phyloP scores from a whole-genome alignment of 768 basidiomycete genomes.

The Panaeolus papilionaceus region DNA sequence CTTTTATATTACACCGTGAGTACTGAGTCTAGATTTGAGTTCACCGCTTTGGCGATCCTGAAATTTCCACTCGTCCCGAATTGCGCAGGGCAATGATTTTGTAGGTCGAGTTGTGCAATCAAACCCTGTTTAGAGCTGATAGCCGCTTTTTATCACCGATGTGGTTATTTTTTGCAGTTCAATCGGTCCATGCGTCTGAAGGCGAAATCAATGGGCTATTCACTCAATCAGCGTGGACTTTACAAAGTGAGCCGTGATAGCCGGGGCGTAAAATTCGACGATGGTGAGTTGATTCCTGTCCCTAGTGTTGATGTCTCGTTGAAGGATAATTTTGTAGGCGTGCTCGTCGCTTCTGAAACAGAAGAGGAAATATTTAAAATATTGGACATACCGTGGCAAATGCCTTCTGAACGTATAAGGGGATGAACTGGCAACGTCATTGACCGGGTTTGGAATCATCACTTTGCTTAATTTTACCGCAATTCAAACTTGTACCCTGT shows the following conservation, averaged over 20 bases:
- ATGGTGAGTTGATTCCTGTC: slow-evolving; percentile 47
- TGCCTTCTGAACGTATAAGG: slow-evolving; percentile 75
- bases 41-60: slow-evolving; percentile 15
- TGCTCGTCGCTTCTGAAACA: slow-evolving; percentile 78
- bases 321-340: slow-evolving; percentile 45
- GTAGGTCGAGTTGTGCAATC: slow-evolving; percentile 48
- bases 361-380: slow-evolving; percentile 88
- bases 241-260: slow-evolving; percentile 80
- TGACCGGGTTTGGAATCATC: neutral
- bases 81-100: slow-evolving; percentile 81
- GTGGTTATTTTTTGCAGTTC: slow-evolving; percentile 57
- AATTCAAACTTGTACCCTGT: neutral
- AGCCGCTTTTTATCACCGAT: neutral
- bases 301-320: neutral
- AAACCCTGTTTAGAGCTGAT: slow-evolving; percentile 12
- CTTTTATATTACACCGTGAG: slow-evolving; percentile 90
- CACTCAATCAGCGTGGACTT: slow-evolving; percentile 88
- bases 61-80: slow-evolving; percentile 12
- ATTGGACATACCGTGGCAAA: slow-evolving; percentile 82
- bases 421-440: slow-evolving; percentile 32
- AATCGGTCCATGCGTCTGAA: slow-evolving; percentile 89
- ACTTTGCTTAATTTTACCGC: neutral
- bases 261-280: slow-evolving; percentile 61
- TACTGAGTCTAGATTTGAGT: slow-evolving; percentile 19
- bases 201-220: slow-evolving; percentile 81